A percentile compares a stretch with the other conserved stretches of the same genome.
phyloP scores from a whole-genome alignment of 441 rosid species.

The Theobroma grandiflorum region DNA sequence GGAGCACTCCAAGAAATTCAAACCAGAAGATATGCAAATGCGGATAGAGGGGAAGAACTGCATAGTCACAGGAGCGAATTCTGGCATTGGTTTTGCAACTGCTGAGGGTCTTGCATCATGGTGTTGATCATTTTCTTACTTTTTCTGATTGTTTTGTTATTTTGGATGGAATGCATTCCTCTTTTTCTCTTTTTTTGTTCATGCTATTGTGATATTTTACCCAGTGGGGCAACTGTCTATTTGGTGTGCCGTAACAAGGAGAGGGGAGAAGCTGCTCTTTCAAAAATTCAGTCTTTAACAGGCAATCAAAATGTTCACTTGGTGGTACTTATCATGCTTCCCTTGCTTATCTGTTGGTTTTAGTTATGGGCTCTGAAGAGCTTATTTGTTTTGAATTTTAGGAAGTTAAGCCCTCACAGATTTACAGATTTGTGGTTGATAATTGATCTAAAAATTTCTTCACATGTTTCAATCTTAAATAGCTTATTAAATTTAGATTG shows the following conservation, averaged over 20 bases:
- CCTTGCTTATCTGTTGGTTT: not conserved
- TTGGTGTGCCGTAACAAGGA: conserved; percentile 89
- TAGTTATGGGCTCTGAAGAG: not conserved
- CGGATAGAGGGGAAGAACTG: conserved; percentile 77
- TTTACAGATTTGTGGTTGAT: conserved; percentile 1
- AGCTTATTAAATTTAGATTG: conserved; percentile 39
- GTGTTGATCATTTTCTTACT: conserved; percentile 39
- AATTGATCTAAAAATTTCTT: not conserved
- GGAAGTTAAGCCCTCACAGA: not conserved
- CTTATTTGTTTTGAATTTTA: conserved; percentile 6
- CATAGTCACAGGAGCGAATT: conserved; percentile 89
- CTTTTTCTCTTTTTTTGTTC: not conserved
- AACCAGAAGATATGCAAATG: conserved; percentile 68
- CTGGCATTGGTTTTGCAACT: conserved; percentile 89
- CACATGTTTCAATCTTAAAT: conserved; percentile 16
- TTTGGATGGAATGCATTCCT: not conserved
- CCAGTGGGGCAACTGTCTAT: conserved; percentile 87
- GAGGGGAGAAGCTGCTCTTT: conserved; percentile 81
- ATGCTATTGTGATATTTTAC: conserved; percentile 15
- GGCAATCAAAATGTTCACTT: conserved; percentile 81
- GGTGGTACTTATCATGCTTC: conserved; percentile 54
- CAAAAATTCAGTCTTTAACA: conserved; percentile 66
- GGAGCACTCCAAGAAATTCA: conserved; percentile 75
- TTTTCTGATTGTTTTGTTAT: conserved; percentile 17
- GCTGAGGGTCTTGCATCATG: conserved; percentile 92